Conservation (phyloP, 116 monocot species). For the Papilionanthe hybrid region DNA sequence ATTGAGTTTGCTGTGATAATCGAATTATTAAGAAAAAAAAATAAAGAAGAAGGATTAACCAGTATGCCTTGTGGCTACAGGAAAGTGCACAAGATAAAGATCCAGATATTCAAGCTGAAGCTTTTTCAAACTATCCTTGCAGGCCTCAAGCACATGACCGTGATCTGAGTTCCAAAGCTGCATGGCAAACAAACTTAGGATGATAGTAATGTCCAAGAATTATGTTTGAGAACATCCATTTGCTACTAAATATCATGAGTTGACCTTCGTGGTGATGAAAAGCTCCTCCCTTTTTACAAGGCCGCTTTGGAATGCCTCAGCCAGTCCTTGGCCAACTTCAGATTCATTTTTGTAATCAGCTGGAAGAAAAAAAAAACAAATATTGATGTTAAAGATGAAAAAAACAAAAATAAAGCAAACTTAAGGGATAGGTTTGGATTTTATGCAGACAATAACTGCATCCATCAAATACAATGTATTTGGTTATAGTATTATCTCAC, state of each 20-base stretch:
- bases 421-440: neutral
- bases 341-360: conserved; percentile 91
- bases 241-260: neutral
- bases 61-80: conserved; percentile 79
- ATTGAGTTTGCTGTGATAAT: neutral
- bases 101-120: conserved; percentile 87
- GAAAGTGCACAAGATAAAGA: conserved; percentile 94
- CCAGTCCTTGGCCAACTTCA: conserved; percentile 87
- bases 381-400: neutral
- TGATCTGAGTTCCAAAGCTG: conserved; percentile 97
- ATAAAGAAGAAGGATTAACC: conserved; percentile 23
- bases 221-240: neutral
- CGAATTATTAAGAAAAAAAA: neutral
- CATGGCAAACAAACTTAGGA: neutral
- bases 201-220: neutral
- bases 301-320: conserved; percentile 68
- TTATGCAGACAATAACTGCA: neutral
- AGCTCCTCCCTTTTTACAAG: conserved; percentile 89
- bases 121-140: conserved; percentile 90
- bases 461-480: neutral
- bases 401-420: neutral
- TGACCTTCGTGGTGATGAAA: conserved; percentile 86
- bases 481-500: neutral
- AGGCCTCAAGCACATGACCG: conserved; percentile 87
- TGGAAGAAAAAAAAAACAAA: conserved; percentile 18